phyloP scores from a whole-genome alignment of 148 eudicot species.

The Silene uniflora region DNA sequence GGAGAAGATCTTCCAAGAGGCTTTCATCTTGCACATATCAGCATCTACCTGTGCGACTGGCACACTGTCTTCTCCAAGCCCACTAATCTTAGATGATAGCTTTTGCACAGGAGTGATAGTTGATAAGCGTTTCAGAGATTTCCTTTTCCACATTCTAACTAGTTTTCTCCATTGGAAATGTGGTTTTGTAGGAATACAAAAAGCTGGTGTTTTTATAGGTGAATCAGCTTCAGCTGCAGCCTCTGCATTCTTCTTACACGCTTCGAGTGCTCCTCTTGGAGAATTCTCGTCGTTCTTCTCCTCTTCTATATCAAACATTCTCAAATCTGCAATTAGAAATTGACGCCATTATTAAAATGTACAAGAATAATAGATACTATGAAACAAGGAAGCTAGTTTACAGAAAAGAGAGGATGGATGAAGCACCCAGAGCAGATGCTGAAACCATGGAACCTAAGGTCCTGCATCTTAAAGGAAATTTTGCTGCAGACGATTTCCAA shows the following conservation, averaged over 20 bases:
- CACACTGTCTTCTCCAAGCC: conserved; percentile 29
- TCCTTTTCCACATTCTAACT: conserved; percentile 51
- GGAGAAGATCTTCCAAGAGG: conserved; percentile 70
- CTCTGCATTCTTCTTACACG: conserved; percentile 30
- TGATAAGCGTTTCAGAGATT: conserved; percentile 43
- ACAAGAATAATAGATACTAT: not conserved
- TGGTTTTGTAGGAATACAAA: conserved; percentile 28
- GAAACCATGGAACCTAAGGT: conserved; percentile 25
- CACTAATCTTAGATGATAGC: conserved; percentile 38
- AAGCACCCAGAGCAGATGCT: conserved; percentile 47
- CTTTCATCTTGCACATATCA: conserved; percentile 35
- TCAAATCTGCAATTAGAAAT: conserved; percentile 39
- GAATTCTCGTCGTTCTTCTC: conserved; percentile 39
- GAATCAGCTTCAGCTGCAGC: conserved; percentile 27
- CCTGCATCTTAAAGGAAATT: conserved; percentile 21
- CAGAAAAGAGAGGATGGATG: conserved; percentile 13
- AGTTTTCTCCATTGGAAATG: conserved; percentile 49
- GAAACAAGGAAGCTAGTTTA: not conserved
- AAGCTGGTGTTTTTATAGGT: conserved; percentile 9
- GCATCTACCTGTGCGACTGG: conserved; percentile 22
- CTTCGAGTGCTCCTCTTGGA: conserved; percentile 52
- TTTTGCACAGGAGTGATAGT: conserved; percentile 44
- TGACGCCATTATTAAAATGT: not conserved
- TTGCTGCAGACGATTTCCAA: conserved; percentile 13
- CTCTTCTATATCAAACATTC: conserved; percentile 45